A percentile compares a stretch with the other conserved stretches of the same genome.
Evolutionary conservation across 2,329 filamentous ascomycete species (phyloP).

Genomic region (Pyrenochaeta sp.): DNA sequence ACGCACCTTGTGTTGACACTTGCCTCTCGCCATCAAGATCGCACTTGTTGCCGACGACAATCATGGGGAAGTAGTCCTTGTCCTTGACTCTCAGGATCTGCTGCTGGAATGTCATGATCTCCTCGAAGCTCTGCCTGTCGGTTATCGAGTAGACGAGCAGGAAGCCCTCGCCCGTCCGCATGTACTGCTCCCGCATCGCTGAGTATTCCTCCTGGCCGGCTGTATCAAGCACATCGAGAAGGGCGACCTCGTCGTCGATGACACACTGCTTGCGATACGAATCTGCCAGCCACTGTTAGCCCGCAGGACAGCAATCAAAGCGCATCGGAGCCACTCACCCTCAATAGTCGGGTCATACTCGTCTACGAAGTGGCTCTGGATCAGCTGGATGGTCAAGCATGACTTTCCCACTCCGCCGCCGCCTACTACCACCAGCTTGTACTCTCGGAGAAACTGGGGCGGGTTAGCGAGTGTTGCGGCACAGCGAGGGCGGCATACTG

Average conservation of each 20-base stretch:
- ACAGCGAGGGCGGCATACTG: constrained; percentile 14
- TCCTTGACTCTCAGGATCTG: constrained; percentile 99
- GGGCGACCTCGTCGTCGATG: constrained; percentile 96
- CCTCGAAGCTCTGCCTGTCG: constrained; percentile 95
- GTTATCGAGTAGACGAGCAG: constrained; percentile 98
- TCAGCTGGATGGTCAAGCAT: constrained; percentile 91
- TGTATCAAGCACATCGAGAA: constrained; percentile 97
- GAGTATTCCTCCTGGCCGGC: constrained; percentile 99
- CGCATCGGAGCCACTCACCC: constrained; percentile 66
- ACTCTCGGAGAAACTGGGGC: constrained; percentile 60
- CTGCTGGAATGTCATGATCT: constrained; percentile 98
- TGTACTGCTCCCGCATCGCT: constrained; percentile 99
- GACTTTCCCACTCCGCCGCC: constrained; percentile 99
- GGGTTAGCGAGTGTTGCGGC: constrained; percentile 31
- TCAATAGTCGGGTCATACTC: constrained; percentile 99
- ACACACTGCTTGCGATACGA: constrained; percentile 99
- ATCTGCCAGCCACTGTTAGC: constrained; percentile 65
- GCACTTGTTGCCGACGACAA: constrained; percentile 98
- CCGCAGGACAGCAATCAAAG: neutral
- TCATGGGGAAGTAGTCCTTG: constrained; percentile 99
- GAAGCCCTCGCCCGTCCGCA: constrained; percentile 98
- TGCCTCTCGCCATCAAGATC: constrained; percentile 94
- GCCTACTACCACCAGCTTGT: constrained; percentile 83
- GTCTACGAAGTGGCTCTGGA: constrained; percentile 92
- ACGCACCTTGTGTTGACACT: constrained; percentile 88